Base-by-base conservation (phyloP, 164 flowering plant species). In the Berberis vulgaris region DNA sequence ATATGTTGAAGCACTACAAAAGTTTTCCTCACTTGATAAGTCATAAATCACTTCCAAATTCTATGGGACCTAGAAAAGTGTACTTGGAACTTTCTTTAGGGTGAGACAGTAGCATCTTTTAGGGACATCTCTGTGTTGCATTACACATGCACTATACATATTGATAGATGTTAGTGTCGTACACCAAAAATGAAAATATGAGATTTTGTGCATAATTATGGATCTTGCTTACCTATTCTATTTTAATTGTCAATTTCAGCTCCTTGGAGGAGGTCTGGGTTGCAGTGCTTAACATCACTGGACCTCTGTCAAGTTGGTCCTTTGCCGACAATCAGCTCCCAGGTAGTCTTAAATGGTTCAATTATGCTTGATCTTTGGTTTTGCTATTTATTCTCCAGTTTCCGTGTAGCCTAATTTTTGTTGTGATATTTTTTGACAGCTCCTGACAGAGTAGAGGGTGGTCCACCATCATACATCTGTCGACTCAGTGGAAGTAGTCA, bases 211-310 rank as follows among this genome's bases (percentile, higher is more conserved):
- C 26, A 26, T 26, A 26, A 26, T 26, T 26, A 26, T 26, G 26
- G 26, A 26, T 26, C 26, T 26, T 26, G 26, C 26, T 26, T 5
- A 64, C 54, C n/a, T 8, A 55, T 61, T 67, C n/a, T 39, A 49
- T 57, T 68, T 65, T 4, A 57, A 6, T 66, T 78, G 39, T 45
- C 52, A 52, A 41, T 81, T 67, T 67, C 88, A 93, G 99, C 57
- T 89, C 97, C 55, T 77, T 87, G 49, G 69, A 89, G 71, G 96
- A 91, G 83, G 84, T 91, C 42, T 94, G 96, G 96, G 99, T 88
- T 76, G 69, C 96, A 47, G 97, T 91, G 43, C 84, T 94, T 43
- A 94, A 94, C 77, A 82, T 94, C 41, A 89, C 99, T 2, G 99
- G 99, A 47, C 97, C 99, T 56, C 70, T 94, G 67, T 82, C 94